phyloP scores from a whole-genome alignment of 345 rosid genomes.

The Erodium maritimum region DNA sequence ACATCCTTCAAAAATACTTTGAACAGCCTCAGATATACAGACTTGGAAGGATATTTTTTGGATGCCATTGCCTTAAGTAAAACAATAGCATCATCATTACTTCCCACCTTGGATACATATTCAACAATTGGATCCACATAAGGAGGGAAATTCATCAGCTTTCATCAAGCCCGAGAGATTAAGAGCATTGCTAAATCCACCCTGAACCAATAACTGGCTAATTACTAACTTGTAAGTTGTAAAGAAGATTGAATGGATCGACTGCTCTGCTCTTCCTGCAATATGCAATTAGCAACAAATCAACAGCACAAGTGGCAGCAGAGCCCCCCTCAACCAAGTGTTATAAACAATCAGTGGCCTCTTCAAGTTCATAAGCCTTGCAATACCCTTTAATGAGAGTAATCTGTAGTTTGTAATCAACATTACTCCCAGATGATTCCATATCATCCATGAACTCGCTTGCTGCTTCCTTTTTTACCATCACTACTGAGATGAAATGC shows the following conservation, averaged over 20 bases:
- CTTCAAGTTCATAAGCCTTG: slow-evolving; percentile 49
- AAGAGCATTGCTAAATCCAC: slow-evolving; percentile 62
- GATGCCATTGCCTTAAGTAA: slow-evolving; percentile 58
- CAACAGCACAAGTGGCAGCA: slow-evolving; percentile 38
- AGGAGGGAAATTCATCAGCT: slow-evolving; percentile 62
- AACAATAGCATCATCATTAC: slow-evolving; percentile 44
- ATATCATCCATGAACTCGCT: slow-evolving; percentile 35
- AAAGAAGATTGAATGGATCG: slow-evolving; percentile 56
- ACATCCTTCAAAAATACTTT: slow-evolving; percentile 52
- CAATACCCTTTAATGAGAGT: slow-evolving; percentile 68
- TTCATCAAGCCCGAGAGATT: slow-evolving; percentile 55
- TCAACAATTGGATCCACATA: slow-evolving; percentile 53
- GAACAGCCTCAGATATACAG: slow-evolving; percentile 51
- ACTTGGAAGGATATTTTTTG: slow-evolving; percentile 53
- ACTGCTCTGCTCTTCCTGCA: slow-evolving; percentile 48
- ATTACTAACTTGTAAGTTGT: slow-evolving; percentile 50
- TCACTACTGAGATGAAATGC: slow-evolving; percentile 42
- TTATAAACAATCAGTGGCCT: slow-evolving; percentile 47
- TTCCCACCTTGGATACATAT: slow-evolving; percentile 59
- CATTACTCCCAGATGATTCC: slow-evolving; percentile 35
- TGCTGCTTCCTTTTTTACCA: slow-evolving; percentile 40
- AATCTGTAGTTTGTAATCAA: slow-evolving; percentile 48
- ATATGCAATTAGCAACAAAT: slow-evolving; percentile 47
- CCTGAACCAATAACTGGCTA: slow-evolving; percentile 45
- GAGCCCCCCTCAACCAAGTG: slow-evolving; percentile 40